Base-by-base conservation (phyloP, 208 protist genomes). In the Trichomonas gallinae region DNA sequence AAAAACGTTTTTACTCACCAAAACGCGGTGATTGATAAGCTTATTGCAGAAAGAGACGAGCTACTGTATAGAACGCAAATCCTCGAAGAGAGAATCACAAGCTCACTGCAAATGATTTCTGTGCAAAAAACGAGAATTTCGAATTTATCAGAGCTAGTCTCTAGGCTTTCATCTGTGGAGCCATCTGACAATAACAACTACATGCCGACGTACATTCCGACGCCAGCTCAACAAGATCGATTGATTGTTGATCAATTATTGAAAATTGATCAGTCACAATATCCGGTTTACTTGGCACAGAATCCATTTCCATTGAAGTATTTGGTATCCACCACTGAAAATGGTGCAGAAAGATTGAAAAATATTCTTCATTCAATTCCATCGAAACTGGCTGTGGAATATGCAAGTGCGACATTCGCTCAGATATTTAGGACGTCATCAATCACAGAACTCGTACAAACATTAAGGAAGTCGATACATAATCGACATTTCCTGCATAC, bases 1-100 rank as follows among this genome's bases (percentile, higher is more conserved):
- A 89, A 89, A 89, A 89, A 89, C 38, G 38, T 89, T 21, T 89
- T 89, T 89, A 46, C 83, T 46, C 83, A 89, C 38, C 83, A 89
- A 89, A 89, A 46, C 40, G 17, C 83, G 9, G 38, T 89, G 15
- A 89, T 89, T 21, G 83, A 89, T 46, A 89, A 40, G 46, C 40
- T 89, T 46, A 44, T 89, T 46, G 31, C 38, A 31, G 83, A 89
- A 89, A 44, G 83, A 46, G 83, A 89, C 38, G 83, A 89, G 31
- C 15, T 89, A n/a, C 8, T 89, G 13, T 34, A 89, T 31, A 34
- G 83, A 31, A 40, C 38, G 0, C 83, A 89, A 46, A 45, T 40
- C n/a, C 38, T 89, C 9, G 83, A 89, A 89, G 83, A 89, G 26
- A 42, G 83, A 89, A 31, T 89, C 15, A 44, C 83, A 42, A 89